Conservation (phyloP, 805 yeast species). For the Wickerhamomyces ciferrii region DNA sequence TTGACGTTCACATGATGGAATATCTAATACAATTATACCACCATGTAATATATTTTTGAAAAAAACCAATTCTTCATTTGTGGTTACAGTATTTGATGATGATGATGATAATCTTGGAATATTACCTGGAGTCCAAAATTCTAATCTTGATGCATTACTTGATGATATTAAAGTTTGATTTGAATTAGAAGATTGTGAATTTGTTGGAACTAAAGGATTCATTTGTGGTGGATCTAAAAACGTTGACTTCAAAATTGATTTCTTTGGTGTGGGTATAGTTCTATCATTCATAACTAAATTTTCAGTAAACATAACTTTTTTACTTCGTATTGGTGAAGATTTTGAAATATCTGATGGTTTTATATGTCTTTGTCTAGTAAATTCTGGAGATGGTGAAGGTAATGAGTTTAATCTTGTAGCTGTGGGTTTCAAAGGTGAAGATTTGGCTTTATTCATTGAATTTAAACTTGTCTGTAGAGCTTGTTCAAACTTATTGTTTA, state of each 20-base stretch:
- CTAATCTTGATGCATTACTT: constrained; percentile 4
- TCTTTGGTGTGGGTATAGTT: constrained; percentile 13
- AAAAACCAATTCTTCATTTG: constrained; percentile 5
- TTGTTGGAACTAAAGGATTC: constrained; percentile 1
- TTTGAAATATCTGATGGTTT: constrained; percentile 2
- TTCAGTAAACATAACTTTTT: constrained; percentile 15
- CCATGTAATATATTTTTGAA: constrained; percentile 17
- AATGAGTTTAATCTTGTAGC: constrained; percentile 2
- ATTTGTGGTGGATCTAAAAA: constrained; percentile 8
- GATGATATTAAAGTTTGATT: neutral
- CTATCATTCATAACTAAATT: constrained; percentile 4
- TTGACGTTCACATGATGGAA: constrained; percentile 8
- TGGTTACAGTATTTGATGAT: neutral
- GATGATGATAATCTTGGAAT: constrained; percentile 10
- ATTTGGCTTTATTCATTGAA: neutral
- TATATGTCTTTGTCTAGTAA: neutral
- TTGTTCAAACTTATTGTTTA: constrained; percentile 1
- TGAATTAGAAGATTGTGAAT: neutral
- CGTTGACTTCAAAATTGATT: constrained; percentile 15
- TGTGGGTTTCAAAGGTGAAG: constrained; percentile 14
- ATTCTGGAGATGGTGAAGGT: constrained; percentile 22
- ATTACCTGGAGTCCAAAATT: constrained; percentile 22
- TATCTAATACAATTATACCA: constrained; percentile 13
- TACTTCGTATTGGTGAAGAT: constrained; percentile 19
- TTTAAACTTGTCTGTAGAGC: neutral